These are phyloP conservation scores for Pezicula carpinea DNA, from an alignment of 2,329 filamentous ascomycete species.

Conservation along the genomic window DNA sequence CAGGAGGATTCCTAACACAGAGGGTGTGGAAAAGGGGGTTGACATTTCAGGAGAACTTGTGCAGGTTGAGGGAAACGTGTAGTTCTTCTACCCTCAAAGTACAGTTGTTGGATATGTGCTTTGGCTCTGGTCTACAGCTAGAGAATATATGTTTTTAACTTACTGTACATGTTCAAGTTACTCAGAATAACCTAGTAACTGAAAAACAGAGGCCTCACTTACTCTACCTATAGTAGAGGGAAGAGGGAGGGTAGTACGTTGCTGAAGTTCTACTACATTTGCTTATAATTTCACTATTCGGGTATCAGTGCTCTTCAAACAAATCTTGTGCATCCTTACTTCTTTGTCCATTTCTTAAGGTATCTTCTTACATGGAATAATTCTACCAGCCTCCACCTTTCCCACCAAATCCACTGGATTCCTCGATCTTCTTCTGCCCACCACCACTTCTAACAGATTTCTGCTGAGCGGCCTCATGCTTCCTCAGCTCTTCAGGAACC, in stretches of 20 bases:
- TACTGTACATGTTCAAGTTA: too few species aligned
- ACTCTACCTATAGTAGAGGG: too few species aligned
- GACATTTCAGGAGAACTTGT: background rate
- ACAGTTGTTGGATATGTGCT: background rate
- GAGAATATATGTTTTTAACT: too few species aligned
- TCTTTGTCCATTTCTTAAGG: background rate
- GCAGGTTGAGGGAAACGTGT: slow-evolving; percentile 1
- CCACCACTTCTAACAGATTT: slow-evolving; percentile 51
- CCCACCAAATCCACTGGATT: slow-evolving; percentile 30
- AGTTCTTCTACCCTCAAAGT: background rate
- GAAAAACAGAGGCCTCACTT: too few species aligned
- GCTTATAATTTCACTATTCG: too few species aligned
- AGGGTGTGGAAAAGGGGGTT: background rate
- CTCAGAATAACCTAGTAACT: too few species aligned
- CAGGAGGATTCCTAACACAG: slow-evolving; percentile 4
- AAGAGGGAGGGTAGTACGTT: too few species aligned
- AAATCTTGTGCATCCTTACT: too few species aligned
- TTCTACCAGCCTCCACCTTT: slow-evolving; percentile 30
- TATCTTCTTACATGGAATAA: background rate
- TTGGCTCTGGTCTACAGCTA: too few species aligned
- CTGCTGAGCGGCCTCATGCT: slow-evolving; percentile 88
- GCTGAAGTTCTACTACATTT: too few species aligned
- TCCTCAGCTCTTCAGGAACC: slow-evolving; percentile 84
- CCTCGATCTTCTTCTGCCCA: slow-evolving; percentile 43
- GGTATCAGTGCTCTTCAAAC: background rate